Base-by-base conservation (phyloP, 345 rosid genomes). In the Kandelia obovata region DNA sequence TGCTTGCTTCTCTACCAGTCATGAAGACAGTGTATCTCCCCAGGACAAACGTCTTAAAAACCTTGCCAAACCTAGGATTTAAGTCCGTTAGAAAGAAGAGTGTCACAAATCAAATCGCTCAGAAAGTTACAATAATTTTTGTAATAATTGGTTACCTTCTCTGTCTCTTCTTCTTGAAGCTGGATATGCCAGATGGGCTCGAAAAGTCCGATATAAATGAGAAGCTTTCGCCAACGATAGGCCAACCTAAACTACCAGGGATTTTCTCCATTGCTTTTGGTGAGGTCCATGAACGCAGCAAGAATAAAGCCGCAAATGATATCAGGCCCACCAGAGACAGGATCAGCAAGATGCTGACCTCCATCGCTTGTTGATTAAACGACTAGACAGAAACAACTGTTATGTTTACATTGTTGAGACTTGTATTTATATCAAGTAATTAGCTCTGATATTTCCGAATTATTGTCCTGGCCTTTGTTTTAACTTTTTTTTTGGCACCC, bases 1-100 rank as follows among this genome's bases (percentile, higher is more conserved):
- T 84, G 78, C 85, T 74, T 52, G 89, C 86, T 79, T 84, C 90
- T 73, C 90, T 80, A n/a, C 90, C 89, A 0, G 89, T 86, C 90
- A 81, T 83, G 79, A 86, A 78, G 9, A 86, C 83, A 0, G 82
- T 80, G 73, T 55, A 83, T 70, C 93, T 84, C 61, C 90, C 90
- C 81, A 84, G 70, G 23, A 80, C 82, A 53, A 35, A 73, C 35
- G 78, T 80, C 81, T 86, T 86, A 85, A 84, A 88, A 47, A 86
- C 89, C 75, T 88, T 83, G 1, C 93, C 90, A 53, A 81, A 88
- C 81, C 93, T 86, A 56, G 39, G 59, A 28, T 9, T 21, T 7
- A 23, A 58, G 43, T 43, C 17, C 49, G 4, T 43, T 11, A 43
- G 30, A 30, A 13, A 66, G 28, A 32, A 34, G 53, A 9, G 53